Conservation (phyloP, 768 basidiomycete genomes). For the Paxillus ammoniavirescens region DNA sequence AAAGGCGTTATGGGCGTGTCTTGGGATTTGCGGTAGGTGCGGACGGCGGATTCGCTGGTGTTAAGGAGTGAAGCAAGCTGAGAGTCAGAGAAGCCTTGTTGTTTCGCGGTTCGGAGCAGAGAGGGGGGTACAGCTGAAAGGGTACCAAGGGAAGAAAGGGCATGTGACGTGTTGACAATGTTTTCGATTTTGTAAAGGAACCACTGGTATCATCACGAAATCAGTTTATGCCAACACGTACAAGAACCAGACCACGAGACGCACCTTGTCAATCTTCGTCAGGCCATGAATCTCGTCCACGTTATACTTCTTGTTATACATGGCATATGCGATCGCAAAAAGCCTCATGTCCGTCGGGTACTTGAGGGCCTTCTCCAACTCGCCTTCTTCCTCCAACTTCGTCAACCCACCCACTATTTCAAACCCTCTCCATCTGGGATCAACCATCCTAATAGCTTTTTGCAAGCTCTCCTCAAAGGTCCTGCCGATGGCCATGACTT, state of each 20-base stretch:
- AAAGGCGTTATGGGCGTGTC: slow-evolving; percentile 79
- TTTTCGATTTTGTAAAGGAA: slow-evolving; percentile 99
- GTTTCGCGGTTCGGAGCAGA: slow-evolving; percentile 84
- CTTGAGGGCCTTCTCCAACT: slow-evolving; percentile 75
- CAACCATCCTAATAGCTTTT: slow-evolving; percentile 97
- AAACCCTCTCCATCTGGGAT: slow-evolving; percentile 95
- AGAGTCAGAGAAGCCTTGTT: slow-evolving; percentile 91
- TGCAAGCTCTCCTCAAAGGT: slow-evolving; percentile 99
- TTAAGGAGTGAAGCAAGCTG: slow-evolving; percentile 86
- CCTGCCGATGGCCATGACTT: slow-evolving; percentile 99
- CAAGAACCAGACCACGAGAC: not conserved
- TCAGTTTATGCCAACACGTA: not conserved
- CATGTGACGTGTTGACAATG: slow-evolving; percentile 85
- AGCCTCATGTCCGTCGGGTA: slow-evolving; percentile 93
- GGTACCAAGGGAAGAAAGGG: slow-evolving; percentile 66
- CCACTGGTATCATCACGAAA: slow-evolving; percentile 55
- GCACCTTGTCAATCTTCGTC: slow-evolving; percentile 96
- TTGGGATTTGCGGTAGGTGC: slow-evolving; percentile 81
- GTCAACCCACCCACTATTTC: slow-evolving; percentile 90
- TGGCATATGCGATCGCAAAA: slow-evolving; percentile 96
- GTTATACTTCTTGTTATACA: slow-evolving; percentile 90
- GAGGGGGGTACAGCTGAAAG: slow-evolving; percentile 69
- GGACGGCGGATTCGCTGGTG: slow-evolving; percentile 74
- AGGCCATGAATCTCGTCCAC: slow-evolving; percentile 89
- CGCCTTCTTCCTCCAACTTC: slow-evolving; percentile 62